Base-by-base conservation (phyloP, 768 basidiomycete genomes). In the Dendrothele bispora region DNA sequence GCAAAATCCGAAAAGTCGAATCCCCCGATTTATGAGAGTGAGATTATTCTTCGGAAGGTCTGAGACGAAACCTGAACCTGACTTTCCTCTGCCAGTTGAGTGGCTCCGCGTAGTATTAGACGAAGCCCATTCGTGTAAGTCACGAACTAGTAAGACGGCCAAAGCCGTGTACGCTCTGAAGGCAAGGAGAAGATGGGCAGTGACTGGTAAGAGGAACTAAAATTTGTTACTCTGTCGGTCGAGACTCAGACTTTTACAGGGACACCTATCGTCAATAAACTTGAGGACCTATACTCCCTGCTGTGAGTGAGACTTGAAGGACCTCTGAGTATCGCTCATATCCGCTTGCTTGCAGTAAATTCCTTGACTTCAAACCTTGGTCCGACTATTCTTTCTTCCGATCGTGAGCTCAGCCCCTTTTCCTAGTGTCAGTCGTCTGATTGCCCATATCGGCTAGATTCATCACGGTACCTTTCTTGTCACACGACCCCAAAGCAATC, bases 121-220 rank as follows among this genome's bases (percentile, higher is more conserved):
- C 59, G 95, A 98, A 66, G 95, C 95, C 2, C 95, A 98, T 65
- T 83, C 89, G 51, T 94, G 91, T 72, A 98, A 97, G 68, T 92
- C 89, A 11, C 79, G 95, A 20, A 77, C 79, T 5, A 94, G 91
- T 57, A 88, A 89, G 64, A 91, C 89, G 12, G 91, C 92, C 0
- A 88, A 85, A 55, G 88, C 95, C 6, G 90, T 90, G 37, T 98
- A 88, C 61, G 89, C 89, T 5, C 73, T 98, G 8, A 78, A 75
- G 18, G 88, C 88, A 4, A 75, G 84, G 51, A 72, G 91, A 38
- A 77, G 88, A 53, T 98, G 95, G 95, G 91, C 91, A 3, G 82
- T 95, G 24, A 95, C 92, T 11, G 92, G 87, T 78, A 54, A 18
- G 62, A 44, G 21, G 8, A 20, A 24, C 34, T 21, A 37, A 11